A percentile compares a stretch with the other conserved stretches of the same genome.
phyloP scores from a whole-genome alignment of 164 flowering plant genomes.

The Umbilicus rupestris region DNA sequence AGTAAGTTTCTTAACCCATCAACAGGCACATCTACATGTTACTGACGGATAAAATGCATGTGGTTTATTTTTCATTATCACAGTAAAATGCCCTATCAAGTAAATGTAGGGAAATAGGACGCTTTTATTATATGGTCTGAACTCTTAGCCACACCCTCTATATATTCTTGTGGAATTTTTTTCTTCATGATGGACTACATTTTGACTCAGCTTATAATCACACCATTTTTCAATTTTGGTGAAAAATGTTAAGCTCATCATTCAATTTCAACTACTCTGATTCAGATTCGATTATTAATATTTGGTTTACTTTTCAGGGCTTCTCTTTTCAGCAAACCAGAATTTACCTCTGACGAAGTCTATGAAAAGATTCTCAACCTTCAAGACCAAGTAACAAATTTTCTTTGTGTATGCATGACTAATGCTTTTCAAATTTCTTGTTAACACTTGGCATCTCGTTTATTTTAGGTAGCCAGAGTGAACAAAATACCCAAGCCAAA shows the following conservation, averaged over 20 bases:
- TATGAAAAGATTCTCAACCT: constrained; percentile 42
- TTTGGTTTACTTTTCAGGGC: constrained; percentile 32
- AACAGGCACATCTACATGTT: neutral
- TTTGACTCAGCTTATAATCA: neutral
- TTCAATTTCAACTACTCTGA: neutral
- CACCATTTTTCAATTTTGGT: too few relatives aligned
- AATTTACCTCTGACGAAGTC: constrained; percentile 73
- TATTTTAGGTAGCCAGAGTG: constrained; percentile 50
- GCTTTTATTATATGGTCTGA: too few relatives aligned
- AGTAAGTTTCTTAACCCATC: constrained; percentile 35
- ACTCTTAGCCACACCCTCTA: too few relatives aligned
- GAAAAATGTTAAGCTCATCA: neutral
- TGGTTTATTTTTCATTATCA: too few relatives aligned
- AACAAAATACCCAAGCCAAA: constrained; percentile 89
- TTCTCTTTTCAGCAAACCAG: constrained; percentile 49
- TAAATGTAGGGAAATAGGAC: too few relatives aligned
- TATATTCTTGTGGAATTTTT: too few relatives aligned
- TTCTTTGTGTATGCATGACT: constrained; percentile 4
- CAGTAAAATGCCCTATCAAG: too few relatives aligned
- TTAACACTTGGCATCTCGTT: neutral
- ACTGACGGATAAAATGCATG: neutral
- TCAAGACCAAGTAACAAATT: constrained; percentile 58
- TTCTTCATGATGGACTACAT: too few relatives aligned
- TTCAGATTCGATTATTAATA: neutral
- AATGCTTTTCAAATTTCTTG: neutral